Base-by-base conservation (phyloP, 2,329 filamentous ascomycete genomes). In the Harringtonia aguacate region DNA sequence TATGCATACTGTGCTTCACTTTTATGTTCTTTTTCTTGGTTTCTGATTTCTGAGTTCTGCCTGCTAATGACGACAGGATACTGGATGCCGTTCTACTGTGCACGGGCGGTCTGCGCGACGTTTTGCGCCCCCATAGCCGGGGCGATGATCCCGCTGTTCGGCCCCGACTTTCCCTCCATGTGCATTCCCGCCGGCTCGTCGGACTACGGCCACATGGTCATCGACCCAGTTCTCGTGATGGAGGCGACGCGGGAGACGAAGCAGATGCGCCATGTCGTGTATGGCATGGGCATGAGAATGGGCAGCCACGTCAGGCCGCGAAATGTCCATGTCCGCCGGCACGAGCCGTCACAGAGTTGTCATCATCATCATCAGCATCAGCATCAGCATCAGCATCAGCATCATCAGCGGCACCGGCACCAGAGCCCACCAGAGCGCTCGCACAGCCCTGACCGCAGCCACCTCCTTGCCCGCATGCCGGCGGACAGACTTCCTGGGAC, bases 51-150 rank as follows among this genome's bases (percentile, higher is more conserved):
- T n/a, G n/a, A n/a, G n/a, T n/a, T n/a, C n/a, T n/a, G n/a, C n/a
- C 14, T n/a, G 10, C 18, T 27, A 36, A 30, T n/a, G 15, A 8
- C 40, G 5, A 36, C 38, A 94, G 88, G 92, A 29, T 98, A 97
- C 63, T 98, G 92, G 92, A 87, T 97, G 76, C 90, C 90, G 3
- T 97, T 81, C 55, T 67, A 77, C 33, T 94, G 88, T 52, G 92
- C 92, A 38, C 84, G 77, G 62, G 88, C 87, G 12, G 69, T 98
- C 41, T 94, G 89, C 55, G 77, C 86, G 4, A 95, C 86, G 1
- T 97, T 97, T 60, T 97, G 90, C 65, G 79, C 81, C 59, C 68
- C 75, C 30, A 94, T 98, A 49, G 81, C 90, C 14, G 81, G 81
- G 46, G 89, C 85, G 0, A 67, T 98, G 44, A 92, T 92, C 9